These are phyloP conservation scores for Jacaranda mimosifolia DNA, from an alignment of 257 asterid genomes.

Conservation along the genomic window DNA sequence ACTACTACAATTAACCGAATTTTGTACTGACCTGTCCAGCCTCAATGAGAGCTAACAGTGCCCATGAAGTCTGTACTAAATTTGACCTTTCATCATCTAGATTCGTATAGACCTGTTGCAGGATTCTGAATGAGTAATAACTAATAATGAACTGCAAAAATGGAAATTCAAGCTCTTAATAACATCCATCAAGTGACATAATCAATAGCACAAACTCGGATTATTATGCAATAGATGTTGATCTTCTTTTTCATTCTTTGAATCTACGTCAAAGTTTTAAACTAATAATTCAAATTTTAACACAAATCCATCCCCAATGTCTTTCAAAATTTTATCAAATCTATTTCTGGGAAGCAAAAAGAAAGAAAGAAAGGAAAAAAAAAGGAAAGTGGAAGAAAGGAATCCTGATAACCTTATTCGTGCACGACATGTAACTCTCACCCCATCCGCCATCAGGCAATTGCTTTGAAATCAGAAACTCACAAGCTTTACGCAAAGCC, in stretches of 20 bases:
- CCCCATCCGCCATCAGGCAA: slow-evolving; percentile 63
- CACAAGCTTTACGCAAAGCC: slow-evolving; percentile 43
- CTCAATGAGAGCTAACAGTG: slow-evolving; percentile 44
- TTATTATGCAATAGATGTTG: not conserved
- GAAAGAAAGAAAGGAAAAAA: not conserved
- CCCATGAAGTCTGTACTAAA: slow-evolving; percentile 58
- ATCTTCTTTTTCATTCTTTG: not conserved
- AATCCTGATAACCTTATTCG: slow-evolving; percentile 46
- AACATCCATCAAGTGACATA: not conserved
- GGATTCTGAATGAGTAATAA: not conserved
- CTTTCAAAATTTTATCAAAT: no score
- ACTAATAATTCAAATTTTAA: no score
- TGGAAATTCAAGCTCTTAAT: not conserved
- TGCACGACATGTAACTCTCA: slow-evolving; percentile 56
- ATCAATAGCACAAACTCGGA: not conserved
- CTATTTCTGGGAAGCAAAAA: no score
- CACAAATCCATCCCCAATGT: not conserved
- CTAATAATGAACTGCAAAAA: not conserved
- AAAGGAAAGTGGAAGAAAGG: not conserved
- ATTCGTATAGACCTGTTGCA: slow-evolving; percentile 42
- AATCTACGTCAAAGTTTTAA: not conserved
- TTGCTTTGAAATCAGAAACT: slow-evolving; percentile 51
- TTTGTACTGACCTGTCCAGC: slow-evolving; percentile 46
- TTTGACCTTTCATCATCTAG: slow-evolving; percentile 45
- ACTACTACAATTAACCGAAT: not conserved